Evolutionary conservation across 2,329 filamentous ascomycete genomes (phyloP).

Genomic region (Talaromyces islandicus): DNA sequence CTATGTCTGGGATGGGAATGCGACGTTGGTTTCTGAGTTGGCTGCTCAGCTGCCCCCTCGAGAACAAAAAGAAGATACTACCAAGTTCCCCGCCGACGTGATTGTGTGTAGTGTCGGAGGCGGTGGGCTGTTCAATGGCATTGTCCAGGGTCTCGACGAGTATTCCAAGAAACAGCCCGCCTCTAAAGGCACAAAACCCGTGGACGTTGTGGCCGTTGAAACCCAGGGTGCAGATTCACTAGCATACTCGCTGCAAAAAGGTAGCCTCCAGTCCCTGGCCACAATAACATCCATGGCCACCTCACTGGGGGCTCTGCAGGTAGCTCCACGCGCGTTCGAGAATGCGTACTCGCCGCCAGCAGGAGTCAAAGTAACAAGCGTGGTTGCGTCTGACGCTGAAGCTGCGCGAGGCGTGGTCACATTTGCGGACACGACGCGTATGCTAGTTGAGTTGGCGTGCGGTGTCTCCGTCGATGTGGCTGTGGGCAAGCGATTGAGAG

Average conservation of each 20-base stretch:
- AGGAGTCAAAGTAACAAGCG: slow-evolving; percentile 45
- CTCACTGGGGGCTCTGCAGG: slow-evolving; percentile 60
- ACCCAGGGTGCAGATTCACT: slow-evolving; percentile 67
- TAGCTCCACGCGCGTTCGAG: slow-evolving; percentile 59
- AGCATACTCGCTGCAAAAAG: slow-evolving; percentile 50
- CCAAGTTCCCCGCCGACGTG: slow-evolving; percentile 50
- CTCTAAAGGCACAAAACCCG: slow-evolving; percentile 12
- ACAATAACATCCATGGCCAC: slow-evolving; percentile 68
- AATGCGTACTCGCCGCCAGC: slow-evolving; percentile 45
- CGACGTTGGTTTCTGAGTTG: slow-evolving; percentile 31
- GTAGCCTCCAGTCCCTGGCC: slow-evolving; percentile 53
- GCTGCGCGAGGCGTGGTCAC: slow-evolving; percentile 68
- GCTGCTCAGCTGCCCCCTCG: slow-evolving; percentile 25
- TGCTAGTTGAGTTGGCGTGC: slow-evolving; percentile 76
- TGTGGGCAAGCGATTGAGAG: slow-evolving; percentile 17
- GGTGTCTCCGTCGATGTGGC: slow-evolving; percentile 62
- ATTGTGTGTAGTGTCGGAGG: slow-evolving; percentile 75
- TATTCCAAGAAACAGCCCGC: not conserved
- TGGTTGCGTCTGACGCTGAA: slow-evolving; percentile 65
- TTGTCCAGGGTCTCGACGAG: slow-evolving; percentile 57
- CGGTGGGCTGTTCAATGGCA: slow-evolving; percentile 68
- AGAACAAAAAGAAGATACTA: slow-evolving; percentile 1
- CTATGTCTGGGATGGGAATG: slow-evolving; percentile 30
- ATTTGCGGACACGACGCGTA: slow-evolving; percentile 70
- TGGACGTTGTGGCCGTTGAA: slow-evolving; percentile 61